phyloP scores from a whole-genome alignment of 2,329 filamentous ascomycete genomes.

The Mollisiaceae sp. region DNA sequence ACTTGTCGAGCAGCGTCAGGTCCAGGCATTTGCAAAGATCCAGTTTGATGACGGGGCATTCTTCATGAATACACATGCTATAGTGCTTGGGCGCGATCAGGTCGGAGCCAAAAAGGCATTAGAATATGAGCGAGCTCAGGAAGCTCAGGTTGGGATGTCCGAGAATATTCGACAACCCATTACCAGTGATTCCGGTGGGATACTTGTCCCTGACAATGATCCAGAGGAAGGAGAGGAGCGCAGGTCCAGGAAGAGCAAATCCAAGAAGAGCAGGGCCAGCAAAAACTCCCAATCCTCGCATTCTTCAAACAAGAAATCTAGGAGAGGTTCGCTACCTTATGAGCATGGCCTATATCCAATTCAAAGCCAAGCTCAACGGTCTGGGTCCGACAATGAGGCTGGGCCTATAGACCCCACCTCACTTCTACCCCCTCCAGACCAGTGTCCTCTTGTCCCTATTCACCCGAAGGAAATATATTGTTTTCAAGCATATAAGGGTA shows the following conservation, averaged over 20 bases:
- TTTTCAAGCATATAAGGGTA: conserved; percentile 69
- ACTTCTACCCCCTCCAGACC: conserved; percentile 63
- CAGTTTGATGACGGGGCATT: conserved; percentile 78
- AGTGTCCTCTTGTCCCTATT: conserved; percentile 71
- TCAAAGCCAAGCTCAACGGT: neutral
- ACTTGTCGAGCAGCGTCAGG: conserved; percentile 29
- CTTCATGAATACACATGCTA: conserved; percentile 76
- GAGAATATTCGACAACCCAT: neutral
- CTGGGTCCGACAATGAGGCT: conserved; percentile 6
- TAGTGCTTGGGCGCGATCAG: conserved; percentile 75
- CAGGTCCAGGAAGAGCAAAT: conserved; percentile 45
- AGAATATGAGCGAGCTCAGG: neutral
- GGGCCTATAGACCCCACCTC: conserved; percentile 39
- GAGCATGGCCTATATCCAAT: neutral
- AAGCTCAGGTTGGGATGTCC: neutral
- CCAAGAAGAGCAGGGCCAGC: conserved; percentile 31
- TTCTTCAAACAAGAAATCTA: neutral
- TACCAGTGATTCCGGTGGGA: neutral
- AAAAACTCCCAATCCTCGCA: conserved; percentile 41
- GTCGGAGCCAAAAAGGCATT: conserved; percentile 58
- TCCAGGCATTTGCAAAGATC: conserved; percentile 59
- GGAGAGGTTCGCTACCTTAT: neutral
- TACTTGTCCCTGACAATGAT: conserved; percentile 52
- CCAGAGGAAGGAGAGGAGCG: conserved; percentile 53
- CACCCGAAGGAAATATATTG: conserved; percentile 67